Percentiles rank a stretch among this genome's conserved stretches.
Evolutionary conservation across 2,329 filamentous ascomycete species (phyloP).

Genomic region (Sporothrix pseudoabietina): DNA sequence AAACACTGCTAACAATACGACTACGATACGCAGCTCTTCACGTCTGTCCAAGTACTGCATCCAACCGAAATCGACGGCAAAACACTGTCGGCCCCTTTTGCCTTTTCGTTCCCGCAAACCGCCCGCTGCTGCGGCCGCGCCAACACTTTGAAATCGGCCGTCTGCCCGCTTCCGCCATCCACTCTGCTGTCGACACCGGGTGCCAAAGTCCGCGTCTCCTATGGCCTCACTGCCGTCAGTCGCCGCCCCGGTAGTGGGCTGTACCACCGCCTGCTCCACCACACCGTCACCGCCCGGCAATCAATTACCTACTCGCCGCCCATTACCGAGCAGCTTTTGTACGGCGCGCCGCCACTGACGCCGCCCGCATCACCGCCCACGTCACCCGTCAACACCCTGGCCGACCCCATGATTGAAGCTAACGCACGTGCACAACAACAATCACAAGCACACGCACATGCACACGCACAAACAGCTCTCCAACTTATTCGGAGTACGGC

Average conservation of each 20-base stretch:
- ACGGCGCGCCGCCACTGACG: background rate
- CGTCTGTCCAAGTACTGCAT: background rate
- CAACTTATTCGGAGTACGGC: slow-evolving; percentile 24
- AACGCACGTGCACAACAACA: background rate
- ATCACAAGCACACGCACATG: background rate
- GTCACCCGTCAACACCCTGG: background rate
- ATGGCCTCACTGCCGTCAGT: slow-evolving; percentile 24
- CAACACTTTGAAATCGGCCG: background rate
- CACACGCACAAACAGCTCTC: background rate
- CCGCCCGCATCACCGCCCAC: background rate
- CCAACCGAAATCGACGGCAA: background rate
- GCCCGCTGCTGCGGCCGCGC: background rate
- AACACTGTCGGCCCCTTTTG: slow-evolving; percentile 15
- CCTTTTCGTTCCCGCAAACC: slow-evolving; percentile 1
- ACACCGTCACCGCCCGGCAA: background rate
- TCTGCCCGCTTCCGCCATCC: slow-evolving; percentile 27
- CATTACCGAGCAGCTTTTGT: slow-evolving; percentile 11
- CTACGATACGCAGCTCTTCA: background rate
- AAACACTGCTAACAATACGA: background rate
- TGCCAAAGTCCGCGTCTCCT: slow-evolving; percentile 17
- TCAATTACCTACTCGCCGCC: slow-evolving; percentile 6
- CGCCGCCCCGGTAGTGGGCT: slow-evolving; percentile 7
- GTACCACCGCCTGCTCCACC: slow-evolving; percentile 9
- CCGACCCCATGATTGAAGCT: background rate
- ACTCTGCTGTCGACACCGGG: background rate